Conservation (phyloP, 805 yeast species). For the Wickerhamomyces xylosicus region DNA sequence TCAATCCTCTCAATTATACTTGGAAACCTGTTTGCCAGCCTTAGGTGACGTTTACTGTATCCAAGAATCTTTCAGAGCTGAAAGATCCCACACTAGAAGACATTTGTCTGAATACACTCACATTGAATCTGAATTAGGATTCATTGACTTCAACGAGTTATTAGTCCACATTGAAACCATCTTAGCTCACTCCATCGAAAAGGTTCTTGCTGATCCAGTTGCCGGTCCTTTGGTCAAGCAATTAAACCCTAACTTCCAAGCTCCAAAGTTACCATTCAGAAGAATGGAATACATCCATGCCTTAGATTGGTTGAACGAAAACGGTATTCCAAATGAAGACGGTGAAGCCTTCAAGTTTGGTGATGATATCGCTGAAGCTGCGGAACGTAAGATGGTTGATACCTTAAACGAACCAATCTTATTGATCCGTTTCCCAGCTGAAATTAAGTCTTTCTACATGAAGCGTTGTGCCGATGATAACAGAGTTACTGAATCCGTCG, state of each 20-base stretch:
- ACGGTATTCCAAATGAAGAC: constrained; percentile 89
- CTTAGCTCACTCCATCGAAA: constrained; percentile 56
- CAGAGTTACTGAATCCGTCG: constrained; percentile 96
- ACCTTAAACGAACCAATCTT: constrained; percentile 87
- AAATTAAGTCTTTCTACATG: constrained; percentile 97
- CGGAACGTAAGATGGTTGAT: constrained; percentile 98
- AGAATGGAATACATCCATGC: constrained; percentile 91
- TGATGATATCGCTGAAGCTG: constrained; percentile 99
- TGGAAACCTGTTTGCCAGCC: constrained; percentile 94
- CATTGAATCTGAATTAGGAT: constrained; percentile 89
- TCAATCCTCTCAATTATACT: constrained; percentile 92
- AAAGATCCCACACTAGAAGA: constrained; percentile 97
- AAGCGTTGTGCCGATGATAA: constrained; percentile 81
- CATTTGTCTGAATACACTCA: constrained; percentile 96
- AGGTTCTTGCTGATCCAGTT: constrained; percentile 79
- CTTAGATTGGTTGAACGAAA: constrained; percentile 92
- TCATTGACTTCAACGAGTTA: constrained; percentile 79
- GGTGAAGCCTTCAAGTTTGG: constrained; percentile 91
- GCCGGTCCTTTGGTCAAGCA: constrained; percentile 86
- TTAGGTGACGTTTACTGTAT: constrained; percentile 95
- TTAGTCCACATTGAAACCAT: constrained; percentile 77
- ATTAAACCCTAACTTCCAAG: constrained; percentile 82
- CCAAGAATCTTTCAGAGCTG: constrained; percentile 99
- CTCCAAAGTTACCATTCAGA: constrained; percentile 80
- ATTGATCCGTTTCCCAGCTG: constrained; percentile 91